Evolutionary conservation across 1,284 basidiomycete species (phyloP).

Genomic region (Pseudozyma pruni): DNA sequence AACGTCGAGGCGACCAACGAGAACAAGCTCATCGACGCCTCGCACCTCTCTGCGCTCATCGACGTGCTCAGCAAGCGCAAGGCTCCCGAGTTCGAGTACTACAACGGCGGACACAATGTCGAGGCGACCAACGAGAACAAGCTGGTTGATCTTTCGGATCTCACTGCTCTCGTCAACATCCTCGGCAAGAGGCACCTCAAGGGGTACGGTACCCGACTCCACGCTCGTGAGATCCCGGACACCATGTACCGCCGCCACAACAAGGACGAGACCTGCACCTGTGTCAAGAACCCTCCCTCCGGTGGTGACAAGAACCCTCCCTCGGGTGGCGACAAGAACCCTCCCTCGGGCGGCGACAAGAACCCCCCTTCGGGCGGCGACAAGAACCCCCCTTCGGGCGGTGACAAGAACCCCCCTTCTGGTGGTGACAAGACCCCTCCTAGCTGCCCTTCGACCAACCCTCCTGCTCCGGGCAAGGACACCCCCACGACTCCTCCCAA

Average conservation of each 20-base stretch:
- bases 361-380: too few relatives aligned
- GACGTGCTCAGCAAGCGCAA: conserved; percentile 25
- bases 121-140: conserved; percentile 39
- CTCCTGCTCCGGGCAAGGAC: conserved; percentile 6
- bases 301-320: too few relatives aligned
- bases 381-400: too few relatives aligned
- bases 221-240: conserved; percentile 42
- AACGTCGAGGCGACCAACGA: conserved; percentile 29
- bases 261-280: conserved; percentile 48
- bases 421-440: conserved; percentile 33
- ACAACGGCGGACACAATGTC: conserved; percentile 47
- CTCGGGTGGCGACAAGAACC: too few relatives aligned
- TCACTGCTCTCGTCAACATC: conserved; percentile 30
- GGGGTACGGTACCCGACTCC: conserved; percentile 28
- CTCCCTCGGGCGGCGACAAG: too few relatives aligned
- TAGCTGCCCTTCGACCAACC: conserved; percentile 13
- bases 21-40: conserved; percentile 36
- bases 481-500: conserved; percentile 4
- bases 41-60: conserved; percentile 20
- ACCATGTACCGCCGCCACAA: conserved; percentile 39
- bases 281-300: conserved; percentile 38
- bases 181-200: conserved; percentile 36
- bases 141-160: conserved; percentile 38
- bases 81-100: conserved; percentile 11
- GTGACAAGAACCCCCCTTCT: too few relatives aligned